phyloP scores from a whole-genome alignment of 192 early-diverging fungal species.

The Coemansia sp. region DNA sequence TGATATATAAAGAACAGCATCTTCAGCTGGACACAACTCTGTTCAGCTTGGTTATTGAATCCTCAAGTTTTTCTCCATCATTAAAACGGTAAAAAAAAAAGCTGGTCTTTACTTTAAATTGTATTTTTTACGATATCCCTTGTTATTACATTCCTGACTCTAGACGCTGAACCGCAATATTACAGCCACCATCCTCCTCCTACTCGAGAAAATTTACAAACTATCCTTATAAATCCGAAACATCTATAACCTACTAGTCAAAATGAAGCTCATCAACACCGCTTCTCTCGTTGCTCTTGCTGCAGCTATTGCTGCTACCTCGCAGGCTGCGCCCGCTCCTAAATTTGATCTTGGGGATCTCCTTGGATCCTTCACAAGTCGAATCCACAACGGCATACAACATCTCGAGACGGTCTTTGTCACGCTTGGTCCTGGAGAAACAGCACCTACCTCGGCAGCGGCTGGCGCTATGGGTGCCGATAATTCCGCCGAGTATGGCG shows the following conservation, averaged over 20 bases:
- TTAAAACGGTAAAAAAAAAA: background rate
- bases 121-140: background rate
- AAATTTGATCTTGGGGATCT: background rate
- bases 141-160: background rate
- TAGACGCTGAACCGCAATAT: background rate
- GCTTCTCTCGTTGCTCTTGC: slow-evolving; percentile 40
- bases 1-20: background rate
- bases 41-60: background rate
- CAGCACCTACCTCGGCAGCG: background rate
- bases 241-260: background rate
- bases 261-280: slow-evolving; percentile 41
- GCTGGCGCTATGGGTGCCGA: background rate
- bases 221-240: background rate
- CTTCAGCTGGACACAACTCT: background rate
- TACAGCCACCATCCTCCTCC: background rate
- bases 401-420: slow-evolving; percentile 22
- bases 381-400: slow-evolving; percentile 8
- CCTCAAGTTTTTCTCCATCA: background rate
- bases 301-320: slow-evolving; percentile 13
- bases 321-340: slow-evolving; percentile 27
- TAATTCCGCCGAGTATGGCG: background rate
- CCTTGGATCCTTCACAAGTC: background rate
- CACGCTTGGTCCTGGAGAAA: slow-evolving; percentile 8
- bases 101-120: slow-evolving; percentile 3
- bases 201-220: background rate